Base-by-base conservation (phyloP, 805 yeast genomes). In the Lachancea waltii region DNA sequence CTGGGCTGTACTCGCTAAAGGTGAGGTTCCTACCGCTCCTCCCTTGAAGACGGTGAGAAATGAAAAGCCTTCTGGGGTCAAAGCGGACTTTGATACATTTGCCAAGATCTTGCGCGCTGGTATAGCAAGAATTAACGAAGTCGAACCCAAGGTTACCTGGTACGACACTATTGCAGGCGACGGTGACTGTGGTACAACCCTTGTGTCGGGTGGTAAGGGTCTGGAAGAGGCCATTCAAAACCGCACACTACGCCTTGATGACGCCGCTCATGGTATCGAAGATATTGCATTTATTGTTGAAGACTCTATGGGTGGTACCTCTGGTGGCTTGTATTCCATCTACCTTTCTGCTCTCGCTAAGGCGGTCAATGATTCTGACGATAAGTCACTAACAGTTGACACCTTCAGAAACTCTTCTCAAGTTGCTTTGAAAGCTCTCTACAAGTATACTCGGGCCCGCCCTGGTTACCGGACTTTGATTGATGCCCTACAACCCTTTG, bases 141-240 rank as follows among this genome's bases (percentile, higher is more conserved):
- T 44, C 10, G 47, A 44, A 16, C 86, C 90, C 2, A 69, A 73
- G 48, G 79, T 85, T 52, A 85, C 95, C 2, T 70, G 73, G 45
- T 81, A 80, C 51, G 95, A 85, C 53, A 82, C 92, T 2, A 67
- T 77, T 44, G 94, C 86, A 1, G 95, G 95, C 35, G 95, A 85
- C 57, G 95, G 95, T 43, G 95, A 85, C 55, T 85, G 95, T 60
- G 95, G 95, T 24, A 87, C 83, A 47, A 85, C 95, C 1, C 64
- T 85, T 41, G 81, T 76, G 9, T 67, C 73, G 18, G 95, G 95
- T 19, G 47, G 47, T 28, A 28, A 37, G 33, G 47, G 38, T 8
- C 33, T 44, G 26, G 35, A 32, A 5, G 47, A 44, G 25, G 45
- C 47, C 18, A 44, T 44, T 29, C 25, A 41, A 14, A 36, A 44